phyloP scores from a whole-genome alignment of 495 filamentous ascomycete species.

The Hyaloscypha hepaticicola region DNA sequence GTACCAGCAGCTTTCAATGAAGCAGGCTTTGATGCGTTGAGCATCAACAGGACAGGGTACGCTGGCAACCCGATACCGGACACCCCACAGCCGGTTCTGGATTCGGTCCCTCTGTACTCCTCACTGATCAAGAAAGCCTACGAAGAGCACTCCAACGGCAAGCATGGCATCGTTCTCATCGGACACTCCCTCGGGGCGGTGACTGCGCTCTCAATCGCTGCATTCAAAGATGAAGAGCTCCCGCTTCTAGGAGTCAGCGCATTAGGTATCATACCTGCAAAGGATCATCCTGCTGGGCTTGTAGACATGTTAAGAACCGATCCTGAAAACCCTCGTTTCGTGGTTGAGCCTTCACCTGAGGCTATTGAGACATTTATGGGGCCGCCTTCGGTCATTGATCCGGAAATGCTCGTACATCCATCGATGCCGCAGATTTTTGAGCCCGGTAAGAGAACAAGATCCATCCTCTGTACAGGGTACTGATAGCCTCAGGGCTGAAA shows the following conservation, averaged over 20 bases:
- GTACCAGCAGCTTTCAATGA: background rate
- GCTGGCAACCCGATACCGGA: background rate
- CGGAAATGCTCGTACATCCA: background rate
- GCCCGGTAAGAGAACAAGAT: background rate
- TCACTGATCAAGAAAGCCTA: background rate
- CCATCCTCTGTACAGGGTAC: background rate
- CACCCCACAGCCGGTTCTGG: background rate
- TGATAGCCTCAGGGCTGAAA: background rate
- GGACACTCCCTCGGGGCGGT: background rate
- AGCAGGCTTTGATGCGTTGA: background rate
- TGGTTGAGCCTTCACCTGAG: conserved; percentile 3
- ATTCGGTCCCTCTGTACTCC: conserved; percentile 1
- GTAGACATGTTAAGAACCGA: background rate
- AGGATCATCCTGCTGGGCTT: background rate
- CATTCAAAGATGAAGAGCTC: background rate
- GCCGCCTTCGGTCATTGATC: background rate
- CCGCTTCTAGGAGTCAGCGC: conserved; percentile 2
- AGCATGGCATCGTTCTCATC: background rate
- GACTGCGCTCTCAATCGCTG: background rate
- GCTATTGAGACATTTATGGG: conserved; percentile 3
- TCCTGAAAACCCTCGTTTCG: conserved; percentile 3
- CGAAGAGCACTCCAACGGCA: conserved; percentile 1
- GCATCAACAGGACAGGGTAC: background rate
- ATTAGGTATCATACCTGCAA: background rate
- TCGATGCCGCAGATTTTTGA: background rate